Conservation (phyloP, 192 early-diverging fungal genomes). For the Globomyces pollinis-pini region DNA sequence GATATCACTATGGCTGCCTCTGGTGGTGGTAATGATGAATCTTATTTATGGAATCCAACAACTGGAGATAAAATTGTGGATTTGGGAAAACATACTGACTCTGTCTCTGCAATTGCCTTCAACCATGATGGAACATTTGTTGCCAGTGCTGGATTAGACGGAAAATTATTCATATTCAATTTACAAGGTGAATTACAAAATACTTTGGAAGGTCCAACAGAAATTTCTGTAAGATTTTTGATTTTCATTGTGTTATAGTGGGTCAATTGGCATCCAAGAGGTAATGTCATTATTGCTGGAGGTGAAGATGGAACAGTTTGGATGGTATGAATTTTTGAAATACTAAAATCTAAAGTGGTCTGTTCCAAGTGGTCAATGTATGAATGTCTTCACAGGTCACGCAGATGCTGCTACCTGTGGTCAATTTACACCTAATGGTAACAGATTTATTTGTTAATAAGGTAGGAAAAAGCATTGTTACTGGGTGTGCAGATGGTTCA, state of each 20-base stretch:
- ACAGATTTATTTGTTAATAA: too few relatives aligned
- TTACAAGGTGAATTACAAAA: conserved; percentile 35
- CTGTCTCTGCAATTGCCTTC: conserved; percentile 75
- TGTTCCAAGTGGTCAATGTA: conserved; percentile 77
- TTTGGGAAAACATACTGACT: conserved; percentile 72
- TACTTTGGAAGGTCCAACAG: conserved; percentile 80
- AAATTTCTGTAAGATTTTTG: conserved; percentile 60
- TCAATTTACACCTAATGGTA: conserved; percentile 83
- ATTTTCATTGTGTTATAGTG: too few relatives aligned
- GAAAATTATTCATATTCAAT: conserved; percentile 68
- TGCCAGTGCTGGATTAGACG: conserved; percentile 95
- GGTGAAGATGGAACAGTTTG: conserved; percentile 81
- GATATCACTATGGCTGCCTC: conserved; percentile 59
- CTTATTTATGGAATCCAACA: conserved; percentile 79
- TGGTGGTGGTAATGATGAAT: conserved; percentile 91
- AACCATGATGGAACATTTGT: conserved; percentile 74
- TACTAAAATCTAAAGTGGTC: too few relatives aligned
- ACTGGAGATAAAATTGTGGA: conserved; percentile 69
- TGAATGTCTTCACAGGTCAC: conserved; percentile 93
- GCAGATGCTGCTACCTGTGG: conserved; percentile 76
- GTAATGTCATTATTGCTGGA: conserved; percentile 84
- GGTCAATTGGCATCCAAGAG: conserved; percentile 94
- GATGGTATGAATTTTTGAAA: too few relatives aligned
- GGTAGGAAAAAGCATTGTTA: conserved; percentile 77
- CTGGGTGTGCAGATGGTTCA: conserved; percentile 74